Conservation (phyloP, 306 rosid genomes). For the Cucurbita argyrosperma region DNA sequence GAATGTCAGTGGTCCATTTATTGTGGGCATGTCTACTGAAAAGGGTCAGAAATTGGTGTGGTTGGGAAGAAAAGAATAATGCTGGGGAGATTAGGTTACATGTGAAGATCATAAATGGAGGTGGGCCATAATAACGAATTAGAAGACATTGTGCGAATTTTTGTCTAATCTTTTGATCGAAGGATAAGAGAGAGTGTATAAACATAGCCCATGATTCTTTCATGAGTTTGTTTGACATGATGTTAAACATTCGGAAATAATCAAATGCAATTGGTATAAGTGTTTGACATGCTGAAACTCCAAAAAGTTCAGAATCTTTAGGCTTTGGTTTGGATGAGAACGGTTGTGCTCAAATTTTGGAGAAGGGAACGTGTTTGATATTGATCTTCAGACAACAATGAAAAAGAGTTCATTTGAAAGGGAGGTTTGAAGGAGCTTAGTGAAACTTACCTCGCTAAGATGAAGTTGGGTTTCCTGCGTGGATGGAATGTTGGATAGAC, state of each 20-base stretch:
- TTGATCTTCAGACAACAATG: not conserved
- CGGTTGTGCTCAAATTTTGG: no score
- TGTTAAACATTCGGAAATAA: not conserved
- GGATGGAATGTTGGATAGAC: no score
- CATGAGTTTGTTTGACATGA: not conserved
- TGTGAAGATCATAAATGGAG: slow-evolving; percentile 17
- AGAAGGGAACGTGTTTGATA: no score
- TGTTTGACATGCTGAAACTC: no score
- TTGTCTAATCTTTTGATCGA: no score
- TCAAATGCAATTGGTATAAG: not conserved
- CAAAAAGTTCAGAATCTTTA: not conserved
- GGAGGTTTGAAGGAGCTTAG: no score
- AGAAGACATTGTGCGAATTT: no score
- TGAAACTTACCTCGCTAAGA: no score
- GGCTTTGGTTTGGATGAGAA: not conserved
- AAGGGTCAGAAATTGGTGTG: not conserved
- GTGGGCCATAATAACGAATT: slow-evolving; percentile 10
- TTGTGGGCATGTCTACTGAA: not conserved
- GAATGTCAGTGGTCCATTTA: not conserved
- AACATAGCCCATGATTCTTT: not conserved
- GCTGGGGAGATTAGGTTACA: slow-evolving; percentile 7
- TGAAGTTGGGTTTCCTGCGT: no score
- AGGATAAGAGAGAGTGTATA: no score
- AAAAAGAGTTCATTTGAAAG: no score
- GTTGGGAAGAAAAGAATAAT: not conserved